Conservation (phyloP, 257 asterid species). For the Capsicum baccatum region DNA sequence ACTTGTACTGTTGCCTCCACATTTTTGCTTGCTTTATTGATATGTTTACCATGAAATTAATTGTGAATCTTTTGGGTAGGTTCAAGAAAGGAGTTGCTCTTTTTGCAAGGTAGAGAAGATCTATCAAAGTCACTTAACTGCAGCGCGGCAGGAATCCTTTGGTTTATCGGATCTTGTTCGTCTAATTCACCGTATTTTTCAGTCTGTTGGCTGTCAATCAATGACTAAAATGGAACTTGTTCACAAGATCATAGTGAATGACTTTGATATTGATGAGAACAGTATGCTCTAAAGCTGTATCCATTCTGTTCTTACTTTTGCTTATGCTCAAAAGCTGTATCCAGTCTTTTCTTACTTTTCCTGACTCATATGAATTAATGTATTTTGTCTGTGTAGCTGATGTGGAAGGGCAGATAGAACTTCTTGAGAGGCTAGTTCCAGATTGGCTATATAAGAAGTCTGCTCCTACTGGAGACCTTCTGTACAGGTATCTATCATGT, state of each 20-base stretch:
- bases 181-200: constrained; percentile 67
- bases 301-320: constrained; percentile 16
- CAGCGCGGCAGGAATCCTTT: constrained; percentile 47
- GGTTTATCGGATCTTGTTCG: constrained; percentile 59
- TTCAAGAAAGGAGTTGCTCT: constrained; percentile 29
- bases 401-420: constrained; percentile 66
- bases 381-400: constrained; percentile 51
- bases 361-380: constrained; percentile 23
- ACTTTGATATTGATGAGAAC: constrained; percentile 59
- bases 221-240: constrained; percentile 88
- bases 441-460: constrained; percentile 75
- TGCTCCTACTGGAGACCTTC: constrained; percentile 69
- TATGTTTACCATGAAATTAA: constrained; percentile 12
- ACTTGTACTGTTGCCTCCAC: constrained; percentile 15
- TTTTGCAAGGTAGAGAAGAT: constrained; percentile 28
- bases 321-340: no score
- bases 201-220: constrained; percentile 58
- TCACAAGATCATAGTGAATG: constrained; percentile 79
- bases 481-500: constrained; percentile 56
- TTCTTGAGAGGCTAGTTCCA: constrained; percentile 79
- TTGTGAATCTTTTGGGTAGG: constrained; percentile 34
- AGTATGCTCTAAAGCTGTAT: constrained; percentile 49
- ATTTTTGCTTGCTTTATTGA: constrained; percentile 10
- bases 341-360: constrained; percentile 15
- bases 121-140: constrained; percentile 26